phyloP scores from a whole-genome alignment of 495 filamentous ascomycete genomes.

The Hypoxylon lenormandii region DNA sequence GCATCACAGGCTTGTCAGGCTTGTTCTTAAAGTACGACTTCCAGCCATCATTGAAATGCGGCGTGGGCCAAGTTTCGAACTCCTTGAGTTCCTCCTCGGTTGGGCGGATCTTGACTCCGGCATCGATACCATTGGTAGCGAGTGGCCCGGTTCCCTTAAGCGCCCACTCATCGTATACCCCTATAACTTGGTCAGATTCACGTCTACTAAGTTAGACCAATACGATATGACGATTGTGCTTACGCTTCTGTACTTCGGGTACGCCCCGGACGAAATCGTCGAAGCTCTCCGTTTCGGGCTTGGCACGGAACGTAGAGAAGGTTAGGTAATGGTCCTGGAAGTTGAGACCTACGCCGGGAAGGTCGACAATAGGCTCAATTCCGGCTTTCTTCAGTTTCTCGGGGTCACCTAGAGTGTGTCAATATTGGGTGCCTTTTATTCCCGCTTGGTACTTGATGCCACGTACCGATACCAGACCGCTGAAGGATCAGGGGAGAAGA shows the following conservation, averaged over 20 bases:
- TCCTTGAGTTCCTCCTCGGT: slow-evolving; percentile 75
- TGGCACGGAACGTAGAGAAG: slow-evolving; percentile 79
- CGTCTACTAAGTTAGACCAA: neutral
- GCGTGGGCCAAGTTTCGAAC: slow-evolving; percentile 73
- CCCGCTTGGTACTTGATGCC: neutral
- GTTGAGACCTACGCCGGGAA: slow-evolving; percentile 84
- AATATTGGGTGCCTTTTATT: slow-evolving; percentile 1
- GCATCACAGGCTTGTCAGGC: slow-evolving; percentile 89
- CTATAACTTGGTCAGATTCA: slow-evolving; percentile 36
- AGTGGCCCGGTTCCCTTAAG: slow-evolving; percentile 81
- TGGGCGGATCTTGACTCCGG: slow-evolving; percentile 82
- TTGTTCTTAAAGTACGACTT: slow-evolving; percentile 86
- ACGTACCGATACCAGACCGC: slow-evolving; percentile 71
- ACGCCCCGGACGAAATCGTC: slow-evolving; percentile 84
- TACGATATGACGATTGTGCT: neutral
- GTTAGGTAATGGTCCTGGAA: slow-evolving; percentile 90
- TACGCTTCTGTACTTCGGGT: slow-evolving; percentile 73
- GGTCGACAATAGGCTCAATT: slow-evolving; percentile 77
- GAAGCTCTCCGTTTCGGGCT: slow-evolving; percentile 81
- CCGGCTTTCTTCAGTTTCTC: slow-evolving; percentile 77
- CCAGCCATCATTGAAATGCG: slow-evolving; percentile 76
- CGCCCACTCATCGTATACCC: slow-evolving; percentile 80
- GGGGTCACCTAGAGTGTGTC: slow-evolving; percentile 64
- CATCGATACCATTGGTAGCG: slow-evolving; percentile 87
- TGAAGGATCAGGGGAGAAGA: slow-evolving; percentile 83